Conservation (phyloP, 805 yeast genomes). For the Candida chilensis region DNA sequence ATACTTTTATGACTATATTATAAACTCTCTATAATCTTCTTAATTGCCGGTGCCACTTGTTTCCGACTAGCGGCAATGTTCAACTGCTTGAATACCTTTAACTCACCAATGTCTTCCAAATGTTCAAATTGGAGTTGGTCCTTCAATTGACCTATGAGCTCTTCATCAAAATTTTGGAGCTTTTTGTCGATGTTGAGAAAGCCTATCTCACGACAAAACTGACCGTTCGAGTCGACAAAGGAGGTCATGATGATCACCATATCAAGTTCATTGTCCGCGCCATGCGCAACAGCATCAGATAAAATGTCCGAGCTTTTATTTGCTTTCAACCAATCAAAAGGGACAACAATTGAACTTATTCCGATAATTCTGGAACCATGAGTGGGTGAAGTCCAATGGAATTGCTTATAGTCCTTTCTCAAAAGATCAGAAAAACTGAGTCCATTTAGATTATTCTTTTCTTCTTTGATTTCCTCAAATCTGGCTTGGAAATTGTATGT, state of each 20-base stretch:
- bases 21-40: constrained; percentile 15
- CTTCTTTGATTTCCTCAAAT: constrained; percentile 24
- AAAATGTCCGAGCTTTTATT: constrained; percentile 6
- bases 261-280: constrained; percentile 21
- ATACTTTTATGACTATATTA: no score
- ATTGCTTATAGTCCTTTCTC: constrained; percentile 79
- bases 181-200: constrained; percentile 10
- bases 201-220: constrained; percentile 36
- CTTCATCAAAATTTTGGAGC: no score
- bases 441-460: constrained; percentile 58
- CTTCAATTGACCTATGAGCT: no score
- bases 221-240: constrained; percentile 13
- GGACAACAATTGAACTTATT: constrained; percentile 65
- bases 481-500: constrained; percentile 10
- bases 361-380: constrained; percentile 42
- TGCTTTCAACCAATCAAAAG: constrained; percentile 42
- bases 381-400: constrained; percentile 22
- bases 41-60: constrained; percentile 68
- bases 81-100: constrained; percentile 38
- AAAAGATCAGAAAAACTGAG: constrained; percentile 54
- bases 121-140: constrained; percentile 6
- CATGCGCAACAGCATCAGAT: constrained; percentile 7
- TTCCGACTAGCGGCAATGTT: constrained; percentile 68
- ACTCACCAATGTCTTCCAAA: constrained; percentile 5
- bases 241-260: constrained; percentile 40